Evolutionary conservation across 352 stramenopile genomes (phyloP).

Genomic region (Phytopythium helicoides): DNA sequence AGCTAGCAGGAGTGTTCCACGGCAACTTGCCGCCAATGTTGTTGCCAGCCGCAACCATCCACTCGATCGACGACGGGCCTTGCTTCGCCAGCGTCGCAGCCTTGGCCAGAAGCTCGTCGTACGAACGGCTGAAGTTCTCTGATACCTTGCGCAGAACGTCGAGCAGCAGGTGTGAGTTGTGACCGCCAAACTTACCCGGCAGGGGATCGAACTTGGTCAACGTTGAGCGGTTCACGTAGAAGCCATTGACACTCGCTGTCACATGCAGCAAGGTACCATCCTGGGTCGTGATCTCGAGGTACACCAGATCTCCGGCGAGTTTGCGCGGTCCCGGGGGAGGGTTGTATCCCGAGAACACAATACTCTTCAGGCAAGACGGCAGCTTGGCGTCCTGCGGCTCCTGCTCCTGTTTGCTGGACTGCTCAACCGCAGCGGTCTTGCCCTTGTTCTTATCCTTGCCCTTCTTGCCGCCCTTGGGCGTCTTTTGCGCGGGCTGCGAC

Average conservation of each 20-base stretch:
- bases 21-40: slow-evolving; percentile 71
- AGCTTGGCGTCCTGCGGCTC: slow-evolving; percentile 55
- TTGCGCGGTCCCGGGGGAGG: slow-evolving; percentile 90
- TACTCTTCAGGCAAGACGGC: slow-evolving; percentile 86
- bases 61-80: slow-evolving; percentile 80
- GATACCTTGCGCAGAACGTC: slow-evolving; percentile 75
- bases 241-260: slow-evolving; percentile 90
- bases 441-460: slow-evolving; percentile 34
- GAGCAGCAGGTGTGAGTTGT: slow-evolving; percentile 71
- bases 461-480: slow-evolving; percentile 30
- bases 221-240: slow-evolving; percentile 92
- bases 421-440: slow-evolving; percentile 18
- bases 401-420: slow-evolving; percentile 36
- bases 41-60: slow-evolving; percentile 81
- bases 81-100: slow-evolving; percentile 69
- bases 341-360: slow-evolving; percentile 94
- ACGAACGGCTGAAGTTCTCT: slow-evolving; percentile 68
- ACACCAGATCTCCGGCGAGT: slow-evolving; percentile 92
- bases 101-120: slow-evolving; percentile 77
- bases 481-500: slow-evolving; percentile 16
- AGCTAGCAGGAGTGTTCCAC: slow-evolving; percentile 64
- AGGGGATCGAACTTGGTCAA: slow-evolving; percentile 77
- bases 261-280: slow-evolving; percentile 80
- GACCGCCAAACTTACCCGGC: slow-evolving; percentile 35
- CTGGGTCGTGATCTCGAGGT: slow-evolving; percentile 86